Evolutionary conservation across 306 rosid genomes (phyloP).

Genomic region (Quercus aquifolioides): DNA sequence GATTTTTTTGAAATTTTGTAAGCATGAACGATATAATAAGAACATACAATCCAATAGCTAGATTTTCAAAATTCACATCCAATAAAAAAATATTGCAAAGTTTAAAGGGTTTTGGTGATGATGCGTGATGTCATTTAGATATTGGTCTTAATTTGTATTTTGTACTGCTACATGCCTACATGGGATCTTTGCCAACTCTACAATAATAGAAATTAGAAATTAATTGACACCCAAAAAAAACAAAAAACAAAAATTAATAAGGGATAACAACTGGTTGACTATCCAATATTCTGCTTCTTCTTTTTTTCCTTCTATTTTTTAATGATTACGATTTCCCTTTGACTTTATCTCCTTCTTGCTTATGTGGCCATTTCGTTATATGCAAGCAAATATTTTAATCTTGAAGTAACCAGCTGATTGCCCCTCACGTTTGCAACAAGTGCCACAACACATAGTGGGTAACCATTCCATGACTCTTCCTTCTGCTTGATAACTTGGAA

Average conservation of each 20-base stretch:
- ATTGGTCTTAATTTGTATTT: background rate
- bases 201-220: too few species aligned
- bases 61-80: too few species aligned
- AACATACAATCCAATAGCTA: fast-evolving
- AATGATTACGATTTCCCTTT: background rate
- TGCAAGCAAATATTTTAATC: background rate
- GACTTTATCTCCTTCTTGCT: background rate
- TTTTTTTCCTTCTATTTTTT: background rate
- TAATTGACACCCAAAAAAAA: too few species aligned
- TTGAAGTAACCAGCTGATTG: background rate
- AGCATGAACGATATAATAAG: too few species aligned
- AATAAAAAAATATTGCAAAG: too few species aligned
- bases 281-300: background rate
- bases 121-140: background rate
- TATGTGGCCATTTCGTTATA: background rate
- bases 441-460: background rate
- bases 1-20: too few species aligned
- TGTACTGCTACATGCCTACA: too few species aligned
- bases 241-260: too few species aligned
- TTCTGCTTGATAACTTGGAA: background rate
- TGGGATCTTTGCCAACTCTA: too few species aligned
- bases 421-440: background rate
- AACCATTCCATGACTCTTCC: background rate
- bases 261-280: too few species aligned
- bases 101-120: too few species aligned